Conservation (phyloP, 2,329 filamentous ascomycete genomes). For the Sarocladiaceae sp. region DNA sequence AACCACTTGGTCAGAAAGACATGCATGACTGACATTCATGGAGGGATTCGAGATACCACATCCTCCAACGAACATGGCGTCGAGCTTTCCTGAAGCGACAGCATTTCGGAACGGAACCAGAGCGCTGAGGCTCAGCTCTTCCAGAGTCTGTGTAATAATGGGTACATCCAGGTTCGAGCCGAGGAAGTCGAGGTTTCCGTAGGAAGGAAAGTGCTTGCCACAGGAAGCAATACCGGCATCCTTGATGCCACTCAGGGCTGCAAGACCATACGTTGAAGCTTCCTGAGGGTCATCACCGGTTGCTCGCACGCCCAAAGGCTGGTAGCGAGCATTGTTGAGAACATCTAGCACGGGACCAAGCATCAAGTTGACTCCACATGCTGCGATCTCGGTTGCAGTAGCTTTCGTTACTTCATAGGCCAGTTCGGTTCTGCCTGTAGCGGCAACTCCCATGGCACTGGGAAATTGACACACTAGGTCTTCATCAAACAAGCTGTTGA, state of each 20-base stretch:
- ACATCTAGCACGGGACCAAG: slow-evolving; percentile 92
- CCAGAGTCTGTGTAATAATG: slow-evolving; percentile 90
- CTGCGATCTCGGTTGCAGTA: slow-evolving; percentile 85
- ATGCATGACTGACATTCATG: slow-evolving; percentile 94
- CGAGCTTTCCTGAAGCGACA: slow-evolving; percentile 73
- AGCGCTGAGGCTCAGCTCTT: slow-evolving; percentile 88
- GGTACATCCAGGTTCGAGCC: slow-evolving; percentile 89
- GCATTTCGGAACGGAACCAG: slow-evolving; percentile 89
- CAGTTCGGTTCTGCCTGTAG: slow-evolving; percentile 77
- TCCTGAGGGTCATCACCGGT: slow-evolving; percentile 92
- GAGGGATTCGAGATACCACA: slow-evolving; percentile 89
- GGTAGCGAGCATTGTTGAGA: slow-evolving; percentile 85
- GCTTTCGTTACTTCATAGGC: slow-evolving; percentile 90
- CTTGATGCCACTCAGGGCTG: slow-evolving; percentile 88
- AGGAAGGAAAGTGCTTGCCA: slow-evolving; percentile 95
- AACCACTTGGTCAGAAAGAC: slow-evolving; percentile 87
- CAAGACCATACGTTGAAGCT: slow-evolving; percentile 87
- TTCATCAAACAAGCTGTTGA: slow-evolving; percentile 94
- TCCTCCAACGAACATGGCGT: slow-evolving; percentile 94
- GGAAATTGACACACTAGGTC: slow-evolving; percentile 96
- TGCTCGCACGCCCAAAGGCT: slow-evolving; percentile 84
- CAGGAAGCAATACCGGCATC: slow-evolving; percentile 85
- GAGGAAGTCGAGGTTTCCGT: slow-evolving; percentile 90
- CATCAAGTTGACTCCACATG: slow-evolving; percentile 94
- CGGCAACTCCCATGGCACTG: slow-evolving; percentile 95